Evolutionary conservation across 2,329 filamentous ascomycete species (phyloP).

Genomic region (Aspergillus novofumigatus): DNA sequence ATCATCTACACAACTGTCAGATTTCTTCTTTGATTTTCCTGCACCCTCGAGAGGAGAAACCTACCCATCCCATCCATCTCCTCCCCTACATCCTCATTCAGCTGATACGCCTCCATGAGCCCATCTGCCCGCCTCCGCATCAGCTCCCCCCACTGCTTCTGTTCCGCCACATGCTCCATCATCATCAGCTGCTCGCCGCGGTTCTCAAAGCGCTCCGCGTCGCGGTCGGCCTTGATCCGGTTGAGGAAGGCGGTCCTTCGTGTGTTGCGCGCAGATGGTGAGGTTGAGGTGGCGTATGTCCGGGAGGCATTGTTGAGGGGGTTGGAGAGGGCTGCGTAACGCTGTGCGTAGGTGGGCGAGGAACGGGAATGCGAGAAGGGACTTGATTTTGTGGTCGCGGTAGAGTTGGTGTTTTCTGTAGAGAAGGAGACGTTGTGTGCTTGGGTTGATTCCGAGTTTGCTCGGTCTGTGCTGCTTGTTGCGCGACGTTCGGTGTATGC

Average conservation of each 20-base stretch:
- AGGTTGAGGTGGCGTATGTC: conserved; percentile 13
- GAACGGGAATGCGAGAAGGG: conserved; percentile 13
- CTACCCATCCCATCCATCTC: conserved; percentile 24
- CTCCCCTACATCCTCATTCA: conserved; percentile 19
- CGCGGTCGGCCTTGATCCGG: conserved; percentile 37
- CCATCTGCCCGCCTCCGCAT: conserved; percentile 33
- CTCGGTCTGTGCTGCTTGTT: not conserved
- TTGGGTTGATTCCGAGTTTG: not conserved
- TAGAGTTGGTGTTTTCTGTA: not conserved
- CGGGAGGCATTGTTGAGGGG: conserved; percentile 25
- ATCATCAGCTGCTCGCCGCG: conserved; percentile 42
- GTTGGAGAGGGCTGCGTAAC: conserved; percentile 34
- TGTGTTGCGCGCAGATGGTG: conserved; percentile 28
- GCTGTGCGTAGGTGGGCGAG: conserved; percentile 30
- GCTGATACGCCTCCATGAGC: conserved; percentile 12
- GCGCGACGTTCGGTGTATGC: not conserved
- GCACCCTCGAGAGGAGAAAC: conserved; percentile 3
- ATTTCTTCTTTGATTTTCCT: not conserved
- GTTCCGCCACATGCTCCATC: conserved; percentile 39
- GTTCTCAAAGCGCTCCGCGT: conserved; percentile 35
- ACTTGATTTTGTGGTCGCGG: conserved; percentile 5
- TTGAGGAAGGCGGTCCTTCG: conserved; percentile 40
- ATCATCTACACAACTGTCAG: conserved; percentile 17
- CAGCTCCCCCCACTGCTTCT: conserved; percentile 36
- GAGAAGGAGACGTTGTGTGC: conserved; percentile 5